A percentile compares a stretch with the other conserved stretches of the same genome.
phyloP scores from a whole-genome alignment of 176 grass and related monocot genomes.

The Avena insularis region DNA sequence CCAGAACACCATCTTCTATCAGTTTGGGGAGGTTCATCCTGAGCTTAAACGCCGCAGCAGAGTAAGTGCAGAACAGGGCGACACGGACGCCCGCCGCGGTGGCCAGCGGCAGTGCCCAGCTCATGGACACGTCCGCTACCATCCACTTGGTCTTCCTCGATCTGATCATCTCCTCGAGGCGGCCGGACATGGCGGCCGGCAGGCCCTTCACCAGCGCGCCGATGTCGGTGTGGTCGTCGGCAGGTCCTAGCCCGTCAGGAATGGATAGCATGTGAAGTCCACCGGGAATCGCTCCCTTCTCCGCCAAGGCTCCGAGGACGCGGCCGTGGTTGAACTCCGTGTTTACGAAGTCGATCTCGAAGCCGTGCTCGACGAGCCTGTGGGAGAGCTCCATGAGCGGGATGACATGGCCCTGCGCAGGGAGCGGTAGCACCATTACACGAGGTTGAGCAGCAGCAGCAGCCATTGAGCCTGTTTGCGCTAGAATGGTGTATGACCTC shows the following conservation, averaged over 20 bases:
- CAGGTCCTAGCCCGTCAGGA: conserved; percentile 66
- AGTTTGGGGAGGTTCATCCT: conserved; percentile 50
- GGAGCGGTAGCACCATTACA: conserved; percentile 66
- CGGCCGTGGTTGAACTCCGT: conserved; percentile 66
- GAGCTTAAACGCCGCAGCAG: conserved; percentile 47
- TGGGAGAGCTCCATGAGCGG: conserved; percentile 70
- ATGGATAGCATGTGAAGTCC: conserved; percentile 60
- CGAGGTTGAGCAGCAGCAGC: conserved; percentile 40
- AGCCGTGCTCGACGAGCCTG: conserved; percentile 49
- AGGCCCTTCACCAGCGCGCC: conserved; percentile 37
- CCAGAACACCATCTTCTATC: conserved; percentile 54
- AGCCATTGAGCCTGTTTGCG: conserved; percentile 39
- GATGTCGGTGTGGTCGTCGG: conserved; percentile 60
- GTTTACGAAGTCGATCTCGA: conserved; percentile 64
- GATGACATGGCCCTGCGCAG: conserved; percentile 72
- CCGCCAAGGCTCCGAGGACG: conserved; percentile 46
- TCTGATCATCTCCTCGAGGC: conserved; percentile 50
- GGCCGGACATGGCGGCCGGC: conserved; percentile 44
- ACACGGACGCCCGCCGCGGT: conserved; percentile 40
- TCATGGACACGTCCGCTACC: conserved; percentile 56
- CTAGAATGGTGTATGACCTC: neutral
- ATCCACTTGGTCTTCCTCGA: conserved; percentile 54
- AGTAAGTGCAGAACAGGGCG: conserved; percentile 50
- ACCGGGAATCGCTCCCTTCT: conserved; percentile 41
- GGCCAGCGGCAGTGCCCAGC: conserved; percentile 46